These are phyloP conservation scores for Paraconiothyrium brasiliense DNA, from an alignment of 2,329 filamentous ascomycete genomes.

Conservation along the genomic window DNA sequence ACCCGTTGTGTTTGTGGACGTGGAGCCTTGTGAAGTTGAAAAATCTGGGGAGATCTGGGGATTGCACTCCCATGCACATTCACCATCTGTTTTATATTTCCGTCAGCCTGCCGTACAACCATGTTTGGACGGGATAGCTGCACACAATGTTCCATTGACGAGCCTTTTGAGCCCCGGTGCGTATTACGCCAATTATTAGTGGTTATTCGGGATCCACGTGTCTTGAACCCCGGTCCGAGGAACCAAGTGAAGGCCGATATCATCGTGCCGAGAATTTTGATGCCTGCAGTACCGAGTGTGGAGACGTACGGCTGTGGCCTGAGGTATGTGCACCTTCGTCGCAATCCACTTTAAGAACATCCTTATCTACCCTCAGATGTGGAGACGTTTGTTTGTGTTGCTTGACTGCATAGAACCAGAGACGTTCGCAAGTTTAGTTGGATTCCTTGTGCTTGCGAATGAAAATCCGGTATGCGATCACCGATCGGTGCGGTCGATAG, in stretches of 20 bases:
- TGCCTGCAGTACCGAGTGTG: not conserved
- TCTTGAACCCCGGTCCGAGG: not conserved
- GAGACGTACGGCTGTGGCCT: not conserved
- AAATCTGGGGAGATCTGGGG: constrained; percentile 21
- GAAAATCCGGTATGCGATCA: too few species aligned
- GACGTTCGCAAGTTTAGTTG: too few species aligned
- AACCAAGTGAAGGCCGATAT: not conserved
- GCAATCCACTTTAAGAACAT: too few species aligned
- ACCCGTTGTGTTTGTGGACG: not conserved
- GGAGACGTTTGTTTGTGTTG: too few species aligned
- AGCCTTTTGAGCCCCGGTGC: not conserved
- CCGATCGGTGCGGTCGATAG: too few species aligned
- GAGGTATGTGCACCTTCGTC: too few species aligned
- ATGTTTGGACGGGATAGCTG: not conserved
- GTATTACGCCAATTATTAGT: not conserved
- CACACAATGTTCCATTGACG: not conserved
- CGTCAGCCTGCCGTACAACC: not conserved
- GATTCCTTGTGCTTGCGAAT: too few species aligned
- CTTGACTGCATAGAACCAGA: too few species aligned
- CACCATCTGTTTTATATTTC: constrained; percentile 23
- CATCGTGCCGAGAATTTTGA: not conserved
- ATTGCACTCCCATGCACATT: constrained; percentile 12
- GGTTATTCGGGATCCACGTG: not conserved
- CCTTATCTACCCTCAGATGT: too few species aligned
- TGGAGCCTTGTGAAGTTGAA: constrained; percentile 1